Evolutionary conservation across 2,329 filamentous ascomycete genomes (phyloP).

Genomic region (Microdochium nivale): DNA sequence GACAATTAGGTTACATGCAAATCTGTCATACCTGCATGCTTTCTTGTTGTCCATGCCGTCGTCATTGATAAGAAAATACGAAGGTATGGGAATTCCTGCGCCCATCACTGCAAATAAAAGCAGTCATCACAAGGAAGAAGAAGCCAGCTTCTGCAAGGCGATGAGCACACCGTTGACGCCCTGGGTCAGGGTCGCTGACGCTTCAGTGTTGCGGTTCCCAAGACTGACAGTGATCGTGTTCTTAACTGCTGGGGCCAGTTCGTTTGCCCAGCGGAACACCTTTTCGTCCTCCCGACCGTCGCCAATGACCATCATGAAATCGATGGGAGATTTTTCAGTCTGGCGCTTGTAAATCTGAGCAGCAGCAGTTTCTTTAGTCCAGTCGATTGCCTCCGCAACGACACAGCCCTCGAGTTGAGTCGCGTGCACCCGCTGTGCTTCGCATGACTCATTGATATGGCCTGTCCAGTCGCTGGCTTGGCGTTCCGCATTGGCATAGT

Average conservation of each 20-base stretch:
- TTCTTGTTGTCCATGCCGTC: neutral
- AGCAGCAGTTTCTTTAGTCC: constrained; percentile 80
- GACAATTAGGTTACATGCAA: neutral
- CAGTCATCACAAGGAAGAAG: neutral
- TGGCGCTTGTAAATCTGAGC: constrained; percentile 55
- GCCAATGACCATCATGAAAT: constrained; percentile 84
- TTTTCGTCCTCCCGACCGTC: constrained; percentile 91
- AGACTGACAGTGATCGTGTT: constrained; percentile 80
- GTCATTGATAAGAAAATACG: neutral
- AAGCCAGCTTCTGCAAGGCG: neutral
- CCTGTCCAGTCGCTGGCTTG: constrained; percentile 85
- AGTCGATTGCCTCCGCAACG: constrained; percentile 76
- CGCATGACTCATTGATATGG: constrained; percentile 91
- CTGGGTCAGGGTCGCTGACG: constrained; percentile 76
- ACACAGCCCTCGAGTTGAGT: constrained; percentile 73
- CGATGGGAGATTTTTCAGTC: constrained; percentile 40
- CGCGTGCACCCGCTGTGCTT: constrained; percentile 74
- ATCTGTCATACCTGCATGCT: neutral
- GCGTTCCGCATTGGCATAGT: constrained; percentile 64
- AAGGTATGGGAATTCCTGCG: neutral
- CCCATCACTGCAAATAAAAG: neutral
- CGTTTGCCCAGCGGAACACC: constrained; percentile 91
- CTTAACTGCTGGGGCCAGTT: constrained; percentile 51
- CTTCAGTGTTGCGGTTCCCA: constrained; percentile 81
- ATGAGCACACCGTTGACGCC: constrained; percentile 68